Conservation (phyloP, 768 basidiomycete genomes). For the Tulasnella sp. region DNA sequence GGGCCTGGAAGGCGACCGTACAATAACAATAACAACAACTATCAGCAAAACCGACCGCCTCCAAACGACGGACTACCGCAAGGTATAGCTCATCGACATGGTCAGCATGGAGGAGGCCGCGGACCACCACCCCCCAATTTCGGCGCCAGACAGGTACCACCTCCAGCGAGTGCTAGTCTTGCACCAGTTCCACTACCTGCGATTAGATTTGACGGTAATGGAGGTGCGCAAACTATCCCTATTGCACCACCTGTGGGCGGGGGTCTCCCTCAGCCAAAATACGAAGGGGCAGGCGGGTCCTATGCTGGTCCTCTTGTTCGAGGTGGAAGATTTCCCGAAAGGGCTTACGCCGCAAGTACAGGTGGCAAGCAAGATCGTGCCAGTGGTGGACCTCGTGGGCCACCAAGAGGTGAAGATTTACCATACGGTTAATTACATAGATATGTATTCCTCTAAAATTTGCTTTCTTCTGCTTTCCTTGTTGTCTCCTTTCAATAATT, state of each 20-base stretch:
- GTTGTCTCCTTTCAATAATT: background rate
- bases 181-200: background rate
- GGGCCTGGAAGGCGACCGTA: background rate
- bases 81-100: no score
- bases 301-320: slow-evolving; percentile 7
- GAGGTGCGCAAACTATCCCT: no score
- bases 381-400: background rate
- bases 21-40: background rate
- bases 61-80: no score
- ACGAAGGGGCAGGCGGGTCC: background rate
- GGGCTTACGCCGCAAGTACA: background rate
- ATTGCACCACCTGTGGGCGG: background rate
- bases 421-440: slow-evolving; percentile 1
- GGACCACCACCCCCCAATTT: background rate
- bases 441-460: background rate
- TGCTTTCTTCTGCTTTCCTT: background rate
- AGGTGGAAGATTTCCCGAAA: slow-evolving; percentile 10
- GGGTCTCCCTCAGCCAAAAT: slow-evolving; percentile 6
- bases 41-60: no score
- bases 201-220: no score
- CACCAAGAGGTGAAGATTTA: background rate
- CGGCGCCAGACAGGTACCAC: background rate
- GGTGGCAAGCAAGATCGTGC: background rate
- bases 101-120: no score
- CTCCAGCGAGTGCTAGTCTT: background rate